Percentiles rank a stretch among this genome's conserved stretches.
Evolutionary conservation across 169 alveolate genomes (phyloP).

Genomic region (Plasmodium chabaudi): DNA sequence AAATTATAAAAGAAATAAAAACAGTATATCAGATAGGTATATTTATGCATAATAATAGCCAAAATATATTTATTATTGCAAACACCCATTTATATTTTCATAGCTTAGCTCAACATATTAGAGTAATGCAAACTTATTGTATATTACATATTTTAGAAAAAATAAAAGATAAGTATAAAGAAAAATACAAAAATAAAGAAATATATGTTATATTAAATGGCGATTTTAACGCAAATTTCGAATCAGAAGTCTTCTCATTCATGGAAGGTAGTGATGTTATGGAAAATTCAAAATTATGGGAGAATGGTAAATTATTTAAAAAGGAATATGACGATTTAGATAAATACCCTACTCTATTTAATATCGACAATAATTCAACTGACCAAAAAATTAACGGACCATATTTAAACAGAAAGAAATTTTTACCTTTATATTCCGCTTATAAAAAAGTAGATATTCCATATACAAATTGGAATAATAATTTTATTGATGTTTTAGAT

Average conservation of each 20-base stretch:
- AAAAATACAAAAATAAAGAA: conserved; percentile 14
- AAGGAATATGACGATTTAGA: conserved; percentile 71
- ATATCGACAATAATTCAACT: conserved; percentile 12
- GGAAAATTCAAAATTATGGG: conserved; percentile 47
- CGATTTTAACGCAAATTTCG: conserved; percentile 66
- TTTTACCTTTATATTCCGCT: conserved; percentile 58
- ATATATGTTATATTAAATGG: conserved; percentile 55
- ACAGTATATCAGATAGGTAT: conserved; percentile 71
- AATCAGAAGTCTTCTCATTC: conserved; percentile 69
- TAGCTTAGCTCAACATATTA: conserved; percentile 65
- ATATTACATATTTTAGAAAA: conserved; percentile 35
- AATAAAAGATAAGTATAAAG: conserved; percentile 31
- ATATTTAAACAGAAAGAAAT: conserved; percentile 49
- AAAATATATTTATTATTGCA: conserved; percentile 31
- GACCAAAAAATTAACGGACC: conserved; percentile 46
- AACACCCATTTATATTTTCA: conserved; percentile 76
- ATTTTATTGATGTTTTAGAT: conserved; percentile 74
- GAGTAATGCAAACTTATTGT: conserved; percentile 51
- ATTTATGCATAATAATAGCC: conserved; percentile 30
- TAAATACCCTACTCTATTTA: conserved; percentile 63
- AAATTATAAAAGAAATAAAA: conserved; percentile 52
- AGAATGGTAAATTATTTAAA: conserved; percentile 54
- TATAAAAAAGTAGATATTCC: conserved; percentile 57
- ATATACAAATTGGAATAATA: conserved; percentile 72
- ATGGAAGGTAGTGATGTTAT: conserved; percentile 47